Percentiles rank a stretch among this genome's conserved stretches.
Evolutionary conservation across 2,329 filamentous ascomycete species (phyloP).

Genomic region (Epicoccum nigrum): DNA sequence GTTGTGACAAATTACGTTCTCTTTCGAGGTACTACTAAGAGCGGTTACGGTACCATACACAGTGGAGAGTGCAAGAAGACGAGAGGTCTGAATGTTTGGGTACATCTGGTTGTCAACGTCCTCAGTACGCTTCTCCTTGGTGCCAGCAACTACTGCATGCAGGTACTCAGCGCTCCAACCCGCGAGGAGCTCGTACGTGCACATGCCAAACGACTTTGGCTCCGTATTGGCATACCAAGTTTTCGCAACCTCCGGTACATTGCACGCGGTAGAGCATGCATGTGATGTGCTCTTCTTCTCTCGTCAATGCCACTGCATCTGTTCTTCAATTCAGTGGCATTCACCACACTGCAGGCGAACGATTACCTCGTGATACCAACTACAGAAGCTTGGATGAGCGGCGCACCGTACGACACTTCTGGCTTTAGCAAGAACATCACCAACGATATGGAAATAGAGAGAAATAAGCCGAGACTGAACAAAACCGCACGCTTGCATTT

Average conservation of each 20-base stretch:
- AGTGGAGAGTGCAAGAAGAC: too few species aligned
- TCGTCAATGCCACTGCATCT: slow-evolving; percentile 25
- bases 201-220: too few species aligned
- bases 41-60: too few species aligned
- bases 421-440: not conserved
- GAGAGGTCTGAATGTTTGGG: too few species aligned
- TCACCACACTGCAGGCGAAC: slow-evolving; percentile 25
- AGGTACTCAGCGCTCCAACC: too few species aligned
- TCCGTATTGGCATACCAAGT: too few species aligned
- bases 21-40: too few species aligned
- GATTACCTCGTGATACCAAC: slow-evolving; percentile 19
- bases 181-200: too few species aligned
- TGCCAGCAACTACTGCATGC: too few species aligned
- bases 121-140: too few species aligned
- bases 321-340: slow-evolving; percentile 27
- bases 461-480: not conserved
- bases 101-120: too few species aligned
- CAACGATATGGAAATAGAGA: not conserved
- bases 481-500: not conserved
- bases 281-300: slow-evolving; percentile 14
- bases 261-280: not conserved
- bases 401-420: slow-evolving; percentile 14
- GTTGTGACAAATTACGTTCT: too few species aligned
- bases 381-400: slow-evolving; percentile 19
- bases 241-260: slow-evolving; percentile 41